Evolutionary conservation across 73 alveolate genomes (phyloP), one percentile per base, ranked within the genome.

Genomic region (Paramecium biaurelia): DNA sequence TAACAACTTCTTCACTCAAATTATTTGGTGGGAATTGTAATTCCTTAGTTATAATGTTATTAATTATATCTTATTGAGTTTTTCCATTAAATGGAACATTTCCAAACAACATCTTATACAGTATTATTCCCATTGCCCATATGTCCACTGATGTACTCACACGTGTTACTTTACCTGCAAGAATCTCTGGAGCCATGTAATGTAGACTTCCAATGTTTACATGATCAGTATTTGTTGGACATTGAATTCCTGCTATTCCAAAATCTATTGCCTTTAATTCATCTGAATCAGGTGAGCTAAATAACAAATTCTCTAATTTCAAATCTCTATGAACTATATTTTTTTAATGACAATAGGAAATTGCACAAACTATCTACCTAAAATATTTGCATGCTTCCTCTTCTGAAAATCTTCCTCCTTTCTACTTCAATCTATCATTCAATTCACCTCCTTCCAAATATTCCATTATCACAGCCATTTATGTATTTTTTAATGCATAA

Each of bases 361-460:
- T 63, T 15, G 97, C 96, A 59, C 76, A 92, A 30, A 93, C 93
- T 26, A 95, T 95, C 85, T 95, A 93, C 10, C 86, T 92, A 85
- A 95, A 89, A 30, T 92, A 85, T 11, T 85, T 95, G n/a, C 89
- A 85, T n/a, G 96, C 98, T 8, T 85, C 88, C 4, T 92, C 94
- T 79, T 95, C 98, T n/a, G 93, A 56, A 26, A 95, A 92, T 32
- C 24, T 63, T 20, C 87, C 63, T 72, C 86, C 86, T 56, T 59
- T 56, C 38, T 87, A 37, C 58, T 63, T 67, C 38, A 95, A 84
- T 57, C 97, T 92, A 23, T 89, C 98, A 70, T 89, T 76, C 85
- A 98, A 93, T 70, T 98, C 99, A 12, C 99, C 99, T 30, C 96
- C 97, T 49, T 93, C 97, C 15, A 97, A 98, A 67, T 79, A 94